These are phyloP conservation scores for Aquanectria penicillioides DNA, from an alignment of 2,329 filamentous ascomycete species.

Conservation along the genomic window DNA sequence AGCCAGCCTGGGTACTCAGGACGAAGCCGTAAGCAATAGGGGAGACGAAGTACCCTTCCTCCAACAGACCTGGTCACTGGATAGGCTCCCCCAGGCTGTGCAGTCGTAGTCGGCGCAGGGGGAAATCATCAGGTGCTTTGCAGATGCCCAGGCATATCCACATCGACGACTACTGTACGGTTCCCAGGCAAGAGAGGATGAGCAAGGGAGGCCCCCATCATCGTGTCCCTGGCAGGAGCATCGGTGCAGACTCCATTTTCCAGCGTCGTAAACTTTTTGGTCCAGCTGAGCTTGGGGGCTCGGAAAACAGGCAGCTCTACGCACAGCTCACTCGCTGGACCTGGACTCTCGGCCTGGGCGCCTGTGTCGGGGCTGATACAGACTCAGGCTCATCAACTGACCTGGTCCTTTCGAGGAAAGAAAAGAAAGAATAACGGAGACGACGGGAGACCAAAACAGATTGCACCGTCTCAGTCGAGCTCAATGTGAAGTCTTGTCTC, in stretches of 20 bases:
- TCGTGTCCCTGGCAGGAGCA: conserved; percentile 7
- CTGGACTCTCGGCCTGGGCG: conserved; percentile 23
- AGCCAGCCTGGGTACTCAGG: conserved; percentile 6
- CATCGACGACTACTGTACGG: conserved; percentile 16
- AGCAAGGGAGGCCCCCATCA: no score
- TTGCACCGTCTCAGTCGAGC: not conserved
- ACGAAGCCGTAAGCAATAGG: conserved; percentile 27
- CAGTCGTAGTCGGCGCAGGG: conserved; percentile 27
- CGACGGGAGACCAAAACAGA: no score
- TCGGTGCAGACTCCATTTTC: conserved; percentile 1
- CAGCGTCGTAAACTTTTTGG: no score
- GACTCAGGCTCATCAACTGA: conserved; percentile 8
- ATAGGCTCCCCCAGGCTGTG: conserved; percentile 27
- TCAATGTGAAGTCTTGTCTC: not conserved
- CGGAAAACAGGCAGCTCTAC: conserved; percentile 21
- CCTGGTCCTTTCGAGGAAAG: not conserved
- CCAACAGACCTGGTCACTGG: conserved; percentile 17
- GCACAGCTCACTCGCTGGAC: conserved; percentile 32
- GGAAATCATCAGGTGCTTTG: conserved; percentile 37
- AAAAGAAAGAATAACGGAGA: not conserved
- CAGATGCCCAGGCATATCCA: conserved; percentile 26
- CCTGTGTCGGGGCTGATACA: conserved; percentile 13
- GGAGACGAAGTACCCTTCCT: conserved; percentile 6
- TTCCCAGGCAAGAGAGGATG: no score
- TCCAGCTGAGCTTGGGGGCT: conserved; percentile 12